Evolutionary conservation across 495 filamentous ascomycete species (phyloP).

Genomic region (Penicillium coprophilum): DNA sequence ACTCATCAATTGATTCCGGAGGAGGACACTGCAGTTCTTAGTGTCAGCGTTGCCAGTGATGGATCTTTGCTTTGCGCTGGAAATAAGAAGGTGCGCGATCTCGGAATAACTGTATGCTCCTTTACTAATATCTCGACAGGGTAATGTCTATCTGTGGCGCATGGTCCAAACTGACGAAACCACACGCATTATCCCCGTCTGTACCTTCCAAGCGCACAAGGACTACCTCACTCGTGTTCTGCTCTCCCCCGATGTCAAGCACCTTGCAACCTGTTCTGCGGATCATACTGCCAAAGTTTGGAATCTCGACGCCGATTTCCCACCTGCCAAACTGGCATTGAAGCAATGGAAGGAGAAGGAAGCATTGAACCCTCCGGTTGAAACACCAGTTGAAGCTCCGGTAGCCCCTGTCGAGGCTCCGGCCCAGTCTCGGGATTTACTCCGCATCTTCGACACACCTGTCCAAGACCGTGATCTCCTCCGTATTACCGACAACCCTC

Average conservation of each 20-base stretch:
- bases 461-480: constrained; percentile 25
- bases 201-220: constrained; percentile 87
- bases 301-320: constrained; percentile 67
- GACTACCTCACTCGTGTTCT: constrained; percentile 95
- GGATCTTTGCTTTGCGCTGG: constrained; percentile 93
- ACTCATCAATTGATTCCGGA: constrained; percentile 95
- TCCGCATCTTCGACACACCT: constrained; percentile 29
- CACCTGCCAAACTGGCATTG: constrained; percentile 46
- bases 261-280: constrained; percentile 94
- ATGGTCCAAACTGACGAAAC: constrained; percentile 80
- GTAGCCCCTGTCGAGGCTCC: constrained; percentile 19
- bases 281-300: constrained; percentile 98
- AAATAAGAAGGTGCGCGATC: constrained; percentile 71
- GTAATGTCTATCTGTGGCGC: constrained; percentile 95
- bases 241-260: constrained; percentile 94
- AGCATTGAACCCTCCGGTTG: constrained; percentile 15
- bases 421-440: constrained; percentile 22
- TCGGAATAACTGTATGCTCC: background rate
- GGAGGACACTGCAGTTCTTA: constrained; percentile 87
- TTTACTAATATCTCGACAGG: constrained; percentile 50
- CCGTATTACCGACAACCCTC: constrained; percentile 26
- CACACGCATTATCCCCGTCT: constrained; percentile 86
- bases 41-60: constrained; percentile 94
- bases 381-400: constrained; percentile 20
- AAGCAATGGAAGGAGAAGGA: constrained; percentile 30